Conservation (phyloP, 179 eudicot genomes). For the Beta corolliflora region DNA sequence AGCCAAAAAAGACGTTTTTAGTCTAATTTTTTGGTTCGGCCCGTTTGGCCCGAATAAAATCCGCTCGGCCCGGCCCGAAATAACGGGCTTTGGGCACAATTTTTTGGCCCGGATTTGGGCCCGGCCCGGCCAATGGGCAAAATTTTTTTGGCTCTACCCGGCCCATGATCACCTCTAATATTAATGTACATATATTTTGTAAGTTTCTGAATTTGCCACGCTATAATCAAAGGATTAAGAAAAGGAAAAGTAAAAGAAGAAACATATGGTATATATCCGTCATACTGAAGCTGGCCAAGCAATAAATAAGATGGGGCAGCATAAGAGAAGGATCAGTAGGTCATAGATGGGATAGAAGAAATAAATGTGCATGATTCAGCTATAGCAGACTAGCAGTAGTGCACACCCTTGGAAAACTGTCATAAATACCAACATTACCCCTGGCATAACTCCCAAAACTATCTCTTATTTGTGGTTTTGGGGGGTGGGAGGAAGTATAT, state of each 20-base stretch:
- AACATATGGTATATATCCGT: background rate
- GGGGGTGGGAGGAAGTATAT: background rate
- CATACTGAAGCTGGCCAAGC: slow-evolving; percentile 3
- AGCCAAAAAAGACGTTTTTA: too few relatives aligned
- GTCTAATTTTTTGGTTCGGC: too few relatives aligned
- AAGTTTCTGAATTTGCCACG: background rate
- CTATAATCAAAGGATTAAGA: background rate
- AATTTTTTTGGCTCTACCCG: too few relatives aligned
- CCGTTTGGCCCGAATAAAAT: too few relatives aligned
- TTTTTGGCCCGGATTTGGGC: too few relatives aligned
- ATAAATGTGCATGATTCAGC: slow-evolving; percentile 20
- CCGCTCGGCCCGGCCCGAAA: too few relatives aligned
- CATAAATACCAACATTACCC: slow-evolving; percentile 20
- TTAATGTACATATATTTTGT: too few relatives aligned
- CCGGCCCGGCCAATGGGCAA: too few relatives aligned
- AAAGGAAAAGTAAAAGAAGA: background rate
- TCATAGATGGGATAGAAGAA: slow-evolving; percentile 12
- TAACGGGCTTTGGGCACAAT: too few relatives aligned
- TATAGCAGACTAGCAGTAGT: background rate
- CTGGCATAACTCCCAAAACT: background rate
- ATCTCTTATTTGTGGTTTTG: background rate
- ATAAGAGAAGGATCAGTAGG: slow-evolving; percentile 23
- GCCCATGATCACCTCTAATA: too few relatives aligned
- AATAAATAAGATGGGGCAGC: slow-evolving; percentile 23
- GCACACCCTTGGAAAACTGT: background rate